A percentile compares a stretch with the other conserved stretches of the same genome.
Conservation (phyloP, 176 grass and related monocot genomes). For the Panicum miliaceum region DNA sequence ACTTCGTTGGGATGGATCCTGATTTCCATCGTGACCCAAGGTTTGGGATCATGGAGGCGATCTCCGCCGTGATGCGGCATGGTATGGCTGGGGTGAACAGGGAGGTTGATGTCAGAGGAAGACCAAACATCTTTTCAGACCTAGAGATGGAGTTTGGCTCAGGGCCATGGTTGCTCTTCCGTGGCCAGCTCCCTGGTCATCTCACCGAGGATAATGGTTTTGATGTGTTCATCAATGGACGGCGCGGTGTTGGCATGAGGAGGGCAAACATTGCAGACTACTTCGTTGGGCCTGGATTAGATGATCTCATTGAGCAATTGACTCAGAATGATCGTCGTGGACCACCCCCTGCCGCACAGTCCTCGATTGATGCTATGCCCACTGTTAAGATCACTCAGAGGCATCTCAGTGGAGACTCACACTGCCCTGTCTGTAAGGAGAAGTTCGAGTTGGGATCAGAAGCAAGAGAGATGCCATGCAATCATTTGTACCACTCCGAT, state of each 20-base stretch:
- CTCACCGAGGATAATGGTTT: conserved; percentile 58
- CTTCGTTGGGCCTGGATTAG: conserved; percentile 85
- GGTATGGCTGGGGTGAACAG: conserved; percentile 67
- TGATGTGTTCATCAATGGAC: conserved; percentile 61
- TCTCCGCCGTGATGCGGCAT: conserved; percentile 73
- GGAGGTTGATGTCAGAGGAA: conserved; percentile 60
- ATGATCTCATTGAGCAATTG: conserved; percentile 84
- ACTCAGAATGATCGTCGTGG: conserved; percentile 72
- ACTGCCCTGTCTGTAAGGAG: conserved; percentile 93
- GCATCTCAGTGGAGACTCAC: conserved; percentile 81
- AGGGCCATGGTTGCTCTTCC: conserved; percentile 83
- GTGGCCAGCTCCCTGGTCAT: conserved; percentile 68
- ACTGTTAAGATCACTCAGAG: conserved; percentile 72
- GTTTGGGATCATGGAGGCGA: conserved; percentile 76
- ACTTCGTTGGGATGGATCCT: conserved; percentile 63
- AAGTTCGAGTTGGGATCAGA: conserved; percentile 72
- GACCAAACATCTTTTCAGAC: conserved; percentile 65
- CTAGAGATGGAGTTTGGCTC: conserved; percentile 76
- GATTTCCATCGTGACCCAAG: conserved; percentile 70
- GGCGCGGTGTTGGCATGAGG: conserved; percentile 57
- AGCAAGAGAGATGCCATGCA: conserved; percentile 88
- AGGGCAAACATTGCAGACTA: conserved; percentile 74
- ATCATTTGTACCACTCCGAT: conserved; percentile 84
- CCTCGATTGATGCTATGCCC: conserved; percentile 81
- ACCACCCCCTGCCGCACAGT: conserved; percentile 76